These are phyloP conservation scores for Penicillium palitans DNA, from an alignment of 2,329 filamentous ascomycete species.

Conservation along the genomic window DNA sequence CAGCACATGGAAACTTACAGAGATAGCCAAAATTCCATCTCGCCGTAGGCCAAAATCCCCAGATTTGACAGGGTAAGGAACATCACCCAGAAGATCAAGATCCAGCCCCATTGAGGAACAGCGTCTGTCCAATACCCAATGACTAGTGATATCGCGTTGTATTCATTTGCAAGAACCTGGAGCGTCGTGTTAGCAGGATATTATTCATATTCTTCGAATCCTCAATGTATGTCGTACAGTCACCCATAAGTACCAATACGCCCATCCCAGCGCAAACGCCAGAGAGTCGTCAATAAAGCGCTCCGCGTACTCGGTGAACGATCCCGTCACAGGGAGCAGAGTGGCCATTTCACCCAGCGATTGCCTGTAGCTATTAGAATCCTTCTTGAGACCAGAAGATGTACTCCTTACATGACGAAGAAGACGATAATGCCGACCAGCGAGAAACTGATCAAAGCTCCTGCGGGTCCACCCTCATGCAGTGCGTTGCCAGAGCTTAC, in stretches of 20 bases:
- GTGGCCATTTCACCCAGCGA: conserved; percentile 73
- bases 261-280: conserved; percentile 68
- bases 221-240: conserved; percentile 27
- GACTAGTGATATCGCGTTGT: conserved; percentile 49
- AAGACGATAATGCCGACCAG: conserved; percentile 69
- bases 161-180: conserved; percentile 45
- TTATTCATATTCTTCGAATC: background rate
- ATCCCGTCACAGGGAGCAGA: conserved; percentile 68
- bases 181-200: background rate
- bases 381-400: background rate
- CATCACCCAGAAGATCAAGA: conserved; percentile 49
- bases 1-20: conserved; percentile 24
- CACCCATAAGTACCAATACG: conserved; percentile 59
- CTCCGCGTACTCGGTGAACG: conserved; percentile 69
- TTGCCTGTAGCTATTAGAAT: conserved; percentile 58
- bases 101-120: conserved; percentile 50
- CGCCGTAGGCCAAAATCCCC: conserved; percentile 53
- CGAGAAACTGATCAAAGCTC: conserved; percentile 70
- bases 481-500: conserved; percentile 71
- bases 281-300: conserved; percentile 71
- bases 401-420: conserved; percentile 37
- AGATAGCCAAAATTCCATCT: conserved; percentile 52
- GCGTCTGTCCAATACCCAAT: conserved; percentile 49
- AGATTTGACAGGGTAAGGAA: conserved; percentile 46
- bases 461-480: conserved; percentile 67